Evolutionary conservation across 2,329 filamentous ascomycete genomes (phyloP), one percentile per base, ranked within the genome.

Genomic region (Coniochaeta sp.): DNA sequence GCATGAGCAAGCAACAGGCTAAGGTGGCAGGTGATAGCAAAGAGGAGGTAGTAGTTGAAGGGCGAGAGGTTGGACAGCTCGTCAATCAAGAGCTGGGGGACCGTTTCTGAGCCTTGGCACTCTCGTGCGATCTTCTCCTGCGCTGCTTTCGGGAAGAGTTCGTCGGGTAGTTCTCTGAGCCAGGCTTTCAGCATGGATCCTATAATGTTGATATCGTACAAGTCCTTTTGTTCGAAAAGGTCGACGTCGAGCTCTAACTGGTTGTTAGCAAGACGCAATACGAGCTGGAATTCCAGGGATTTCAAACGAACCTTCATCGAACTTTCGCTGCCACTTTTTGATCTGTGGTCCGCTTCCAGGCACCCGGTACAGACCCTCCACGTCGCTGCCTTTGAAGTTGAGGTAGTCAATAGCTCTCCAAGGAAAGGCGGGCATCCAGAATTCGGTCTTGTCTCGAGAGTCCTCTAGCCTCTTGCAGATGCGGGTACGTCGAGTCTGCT

Each of bases 381-480:
- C 89, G 63, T 96, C 91, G 60, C 88, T 94, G 33, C 90, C 90
- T 64, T 94, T 95, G 70, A 91, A 94, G 67, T 96, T 96, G 50
- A 97, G 75, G 66, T 95, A 96, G 71, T 97, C 92, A 58, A 97
- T 96, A 53, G 91, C 95, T 56, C 92, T 81, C 87, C 92, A 96
- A 0, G 92, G 91, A 53, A 97, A 85, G 6, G 91, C 89, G 12
- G 92, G 92, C 91, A 97, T 96, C 92, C 92, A 97, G 64, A 95
- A 97, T 64, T 96, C 92, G 0, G 92, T 97, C 75, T 96, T 96
- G 64, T 97, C 92, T 56, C 86, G 82, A 9, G 91, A 96, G 55
- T 88, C 83, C 63, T 95, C 89, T 40, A 97, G 74, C 27, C 87
- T 83, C 69, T 92, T 95, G 7, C 91, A 95, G 64, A 97, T 96